Percentiles rank a stretch among this genome's conserved stretches.
phyloP scores from a whole-genome alignment of 495 filamentous ascomycete genomes.

The Paragyromitra xinjiangensis region DNA sequence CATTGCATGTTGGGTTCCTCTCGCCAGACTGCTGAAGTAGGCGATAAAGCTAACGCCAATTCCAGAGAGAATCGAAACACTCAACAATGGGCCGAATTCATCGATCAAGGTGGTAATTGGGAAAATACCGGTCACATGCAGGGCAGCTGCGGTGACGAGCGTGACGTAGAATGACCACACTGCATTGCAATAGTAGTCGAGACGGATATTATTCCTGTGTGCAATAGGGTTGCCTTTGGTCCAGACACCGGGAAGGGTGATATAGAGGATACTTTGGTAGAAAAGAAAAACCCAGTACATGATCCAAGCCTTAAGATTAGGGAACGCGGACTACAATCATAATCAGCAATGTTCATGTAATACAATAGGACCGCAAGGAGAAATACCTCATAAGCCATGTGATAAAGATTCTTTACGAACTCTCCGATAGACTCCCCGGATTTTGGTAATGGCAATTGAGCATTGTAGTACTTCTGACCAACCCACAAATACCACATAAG shows the following conservation, averaged over 20 bases:
- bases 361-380: neutral
- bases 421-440: slow-evolving; percentile 71
- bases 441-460: slow-evolving; percentile 75
- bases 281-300: slow-evolving; percentile 94
- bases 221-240: slow-evolving; percentile 85
- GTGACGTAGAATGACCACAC: slow-evolving; percentile 87
- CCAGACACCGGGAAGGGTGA: slow-evolving; percentile 83
- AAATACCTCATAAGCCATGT: slow-evolving; percentile 71
- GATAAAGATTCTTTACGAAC: slow-evolving; percentile 72
- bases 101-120: slow-evolving; percentile 93
- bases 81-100: slow-evolving; percentile 90
- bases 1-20: slow-evolving; percentile 89
- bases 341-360: slow-evolving; percentile 18
- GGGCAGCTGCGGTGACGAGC: slow-evolving; percentile 69
- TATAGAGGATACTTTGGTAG: slow-evolving; percentile 81
- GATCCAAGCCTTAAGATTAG: slow-evolving; percentile 78
- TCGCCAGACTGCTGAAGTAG: slow-evolving; percentile 80
- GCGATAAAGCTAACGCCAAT: slow-evolving; percentile 80
- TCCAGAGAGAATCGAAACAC: slow-evolving; percentile 88
- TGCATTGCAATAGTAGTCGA: slow-evolving; percentile 92
- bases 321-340: slow-evolving; percentile 70
- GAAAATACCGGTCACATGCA: slow-evolving; percentile 86
- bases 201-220: slow-evolving; percentile 80
- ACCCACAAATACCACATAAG: slow-evolving; percentile 99
- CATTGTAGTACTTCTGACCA: slow-evolving; percentile 88